Conservation (phyloP, 108 stramenopile genomes). For the Cyclostephanos tholiformis region DNA sequence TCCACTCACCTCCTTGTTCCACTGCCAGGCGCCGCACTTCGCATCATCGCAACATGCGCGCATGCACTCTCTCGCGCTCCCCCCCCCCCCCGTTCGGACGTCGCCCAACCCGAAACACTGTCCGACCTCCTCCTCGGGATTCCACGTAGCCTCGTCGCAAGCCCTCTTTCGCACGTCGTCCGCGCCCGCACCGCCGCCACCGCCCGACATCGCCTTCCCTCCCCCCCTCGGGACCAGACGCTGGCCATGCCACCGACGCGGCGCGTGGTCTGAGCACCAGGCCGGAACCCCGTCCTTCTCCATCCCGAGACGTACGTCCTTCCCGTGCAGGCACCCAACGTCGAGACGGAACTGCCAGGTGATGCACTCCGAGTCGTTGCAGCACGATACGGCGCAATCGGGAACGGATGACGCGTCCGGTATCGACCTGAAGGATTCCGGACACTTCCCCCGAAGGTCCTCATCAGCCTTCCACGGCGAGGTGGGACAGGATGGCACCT, state of each 20-base stretch:
- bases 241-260: slow-evolving; percentile 58
- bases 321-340: slow-evolving; percentile 55
- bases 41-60: slow-evolving; percentile 55
- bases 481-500: slow-evolving; percentile 41
- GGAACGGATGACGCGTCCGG: slow-evolving; percentile 20
- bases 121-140: slow-evolving; percentile 56
- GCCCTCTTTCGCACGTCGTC: slow-evolving; percentile 25
- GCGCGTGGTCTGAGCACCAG: slow-evolving; percentile 62
- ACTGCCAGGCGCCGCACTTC: slow-evolving; percentile 64
- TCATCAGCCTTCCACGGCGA: slow-evolving; percentile 59
- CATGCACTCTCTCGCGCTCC: slow-evolving; percentile 49
- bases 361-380: slow-evolving; percentile 42
- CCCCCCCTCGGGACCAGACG: slow-evolving; percentile 27
- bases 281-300: slow-evolving; percentile 59
- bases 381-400: slow-evolving; percentile 52
- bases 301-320: slow-evolving; percentile 55
- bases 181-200: slow-evolving; percentile 1
- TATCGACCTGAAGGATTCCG: slow-evolving; percentile 32
- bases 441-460: slow-evolving; percentile 53
- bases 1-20: slow-evolving; percentile 30
- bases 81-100: slow-evolving; percentile 32
- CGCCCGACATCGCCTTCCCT: background rate
- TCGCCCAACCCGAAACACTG: slow-evolving; percentile 69
- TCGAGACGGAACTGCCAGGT: slow-evolving; percentile 58
- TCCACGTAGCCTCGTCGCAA: slow-evolving; percentile 50